Base-by-base conservation (phyloP, 2,329 filamentous ascomycete genomes). In the Endoconidiophora laricicola region DNA sequence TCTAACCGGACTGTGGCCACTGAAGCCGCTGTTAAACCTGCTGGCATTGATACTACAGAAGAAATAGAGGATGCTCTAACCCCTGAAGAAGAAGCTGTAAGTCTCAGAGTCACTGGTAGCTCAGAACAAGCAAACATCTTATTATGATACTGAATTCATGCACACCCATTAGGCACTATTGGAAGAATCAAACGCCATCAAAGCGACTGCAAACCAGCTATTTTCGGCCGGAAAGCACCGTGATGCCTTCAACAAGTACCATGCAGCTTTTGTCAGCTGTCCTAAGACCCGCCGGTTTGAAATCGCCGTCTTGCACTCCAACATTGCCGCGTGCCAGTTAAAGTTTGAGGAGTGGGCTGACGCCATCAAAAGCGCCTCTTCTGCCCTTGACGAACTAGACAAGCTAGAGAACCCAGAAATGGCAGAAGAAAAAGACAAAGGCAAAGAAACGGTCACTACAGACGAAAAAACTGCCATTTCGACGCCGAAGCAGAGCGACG, bases 201-300 rank as follows among this genome's bases (percentile, higher is more conserved):
- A 94, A 65, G 60, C 74, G 2, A 71, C 79, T 50, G 90, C 86
- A 12, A 96, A 95, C 61, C 64, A 73, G 4, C 73, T 87, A n/a
- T 96, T 95, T 65, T 69, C 73, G 1, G 73, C 76, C 2, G 74
- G 76, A 40, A 76, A 79, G 54, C 91, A 83, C 64, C 74, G 81
- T 50, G 78, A 81, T 55, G 90, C 90, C 39, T 81, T 96, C 55
- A 75, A 79, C 56, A 81, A 76, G 54, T 96, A 96, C 66, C 81
- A 87, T 59, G 77, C 82, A 56, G 88, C 91, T 20, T 70, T 93
- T 2, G 72, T 78, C 10, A 74, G 79, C 6, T 88, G 86, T 59
- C 90, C 90, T 2, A 80, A 78, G 56, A 93, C 94, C 61, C 75
- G 94, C 23, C 79, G 90, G 61, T 94, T 86, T 66, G 86, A 94